These are phyloP conservation scores for Metarhizium rileyi DNA, from an alignment of 2,329 filamentous ascomycete genomes.

Conservation along the genomic window DNA sequence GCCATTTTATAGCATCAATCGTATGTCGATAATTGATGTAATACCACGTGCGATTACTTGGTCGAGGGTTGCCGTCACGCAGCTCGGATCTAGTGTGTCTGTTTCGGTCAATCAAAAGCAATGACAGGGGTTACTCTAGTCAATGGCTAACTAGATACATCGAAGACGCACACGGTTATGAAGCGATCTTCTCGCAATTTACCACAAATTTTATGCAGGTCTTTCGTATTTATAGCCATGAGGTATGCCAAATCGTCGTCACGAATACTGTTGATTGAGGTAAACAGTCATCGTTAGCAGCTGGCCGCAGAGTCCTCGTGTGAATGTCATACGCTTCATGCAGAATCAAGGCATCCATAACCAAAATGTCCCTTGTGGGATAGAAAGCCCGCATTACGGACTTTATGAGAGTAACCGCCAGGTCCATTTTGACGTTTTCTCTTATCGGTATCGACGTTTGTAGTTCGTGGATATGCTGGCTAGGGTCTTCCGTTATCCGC, in stretches of 20 bases:
- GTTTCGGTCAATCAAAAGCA: conserved; percentile 33
- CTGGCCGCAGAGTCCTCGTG: neutral
- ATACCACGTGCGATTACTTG: conserved; percentile 85
- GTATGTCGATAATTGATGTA: conserved; percentile 93
- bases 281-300: neutral
- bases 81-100: conserved; percentile 59
- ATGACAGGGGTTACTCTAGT: neutral
- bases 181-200: conserved; percentile 80
- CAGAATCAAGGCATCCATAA: conserved; percentile 77
- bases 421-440: conserved; percentile 31
- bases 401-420: conserved; percentile 69
- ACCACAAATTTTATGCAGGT: conserved; percentile 81
- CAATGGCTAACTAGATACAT: neutral
- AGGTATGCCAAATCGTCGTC: conserved; percentile 82
- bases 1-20: conserved; percentile 94
- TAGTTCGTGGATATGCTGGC: neutral
- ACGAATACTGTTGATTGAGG: conserved; percentile 56
- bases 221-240: conserved; percentile 83
- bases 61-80: conserved; percentile 70
- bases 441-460: neutral
- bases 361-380: conserved; percentile 71
- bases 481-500: neutral
- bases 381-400: conserved; percentile 83
- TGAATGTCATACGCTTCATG: conserved; percentile 59
- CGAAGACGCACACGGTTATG: conserved; percentile 55